Base-by-base conservation (phyloP, 108 stramenopile species). In the Conticribra guillardii region DNA sequence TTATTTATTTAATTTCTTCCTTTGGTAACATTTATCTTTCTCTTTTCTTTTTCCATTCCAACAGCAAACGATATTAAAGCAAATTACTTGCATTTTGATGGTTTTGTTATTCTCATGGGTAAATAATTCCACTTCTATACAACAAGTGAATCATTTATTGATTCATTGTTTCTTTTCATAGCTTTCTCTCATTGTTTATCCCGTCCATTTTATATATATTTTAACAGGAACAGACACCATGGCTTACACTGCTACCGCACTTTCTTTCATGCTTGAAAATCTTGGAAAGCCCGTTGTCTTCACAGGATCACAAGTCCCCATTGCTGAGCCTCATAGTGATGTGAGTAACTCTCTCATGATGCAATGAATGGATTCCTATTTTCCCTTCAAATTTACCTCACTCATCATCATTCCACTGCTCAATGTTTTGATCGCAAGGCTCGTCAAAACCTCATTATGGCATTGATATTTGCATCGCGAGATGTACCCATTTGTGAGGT, bases 151-250 rank as follows among this genome's bases (percentile, higher is more conserved):
- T 51, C 50, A 9, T 41, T 41, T 9, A 41, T 41, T 41, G 37
- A 9, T 41, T 41, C 37, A 41, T 9, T 5, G 5, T 51, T 11
- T 15, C 14, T 62, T 22, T 21, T 11, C 4, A 11, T 62, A 14
- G 28, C 41, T n/a, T 62, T 16, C 11, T 22, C 7, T 62, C 23
- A 11, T 46, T 45, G 3, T 44, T 3, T 18, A 34, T 41, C 37
- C 8, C 37, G 37, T 41, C 37, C 11, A 41, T 41, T 41, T 11
- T 9, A 51, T 7, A 17, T 51, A 4, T 16, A 15, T 15, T 28
- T 59, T 98, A 31, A 93, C 80, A 77, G 99, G 99, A 26, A 99
- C 98, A 0, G 99, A 99, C 82, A 99, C 99, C 0, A 97, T 99
- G 97, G 96, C 97, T 21, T 99, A 98, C 81, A 64, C 89, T 16